Percentiles rank a stretch among this genome's conserved stretches.
Conservation (phyloP, 257 asterid genomes). For the Solanum stenotomum region DNA sequence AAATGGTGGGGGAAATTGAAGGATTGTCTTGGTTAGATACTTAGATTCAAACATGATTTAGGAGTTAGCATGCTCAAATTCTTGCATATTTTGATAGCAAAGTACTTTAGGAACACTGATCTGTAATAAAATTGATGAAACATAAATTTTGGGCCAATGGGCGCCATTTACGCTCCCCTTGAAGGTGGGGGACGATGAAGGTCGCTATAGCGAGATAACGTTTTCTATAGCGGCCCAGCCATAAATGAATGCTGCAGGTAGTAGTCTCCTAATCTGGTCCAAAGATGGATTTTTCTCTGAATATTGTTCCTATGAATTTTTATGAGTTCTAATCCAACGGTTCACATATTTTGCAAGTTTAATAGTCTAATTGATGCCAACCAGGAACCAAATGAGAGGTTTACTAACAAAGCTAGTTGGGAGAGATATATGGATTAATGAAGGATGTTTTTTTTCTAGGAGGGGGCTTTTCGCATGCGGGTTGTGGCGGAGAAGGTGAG, state of each 20-base stretch:
- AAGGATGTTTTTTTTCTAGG: not conserved
- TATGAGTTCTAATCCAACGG: not conserved
- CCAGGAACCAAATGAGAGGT: not conserved
- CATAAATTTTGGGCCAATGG: not conserved
- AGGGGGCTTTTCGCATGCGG: not conserved
- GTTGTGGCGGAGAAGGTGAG: not conserved
- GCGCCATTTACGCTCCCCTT: not conserved
- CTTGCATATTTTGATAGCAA: not conserved
- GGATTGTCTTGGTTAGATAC: not conserved
- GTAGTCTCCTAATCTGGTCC: not conserved
- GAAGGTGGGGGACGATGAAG: not conserved
- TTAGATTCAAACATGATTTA: not conserved
- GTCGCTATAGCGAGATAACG: not conserved
- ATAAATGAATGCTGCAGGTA: not conserved
- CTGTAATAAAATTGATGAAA: not conserved
- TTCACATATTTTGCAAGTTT: too few relatives aligned
- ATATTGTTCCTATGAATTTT: not conserved
- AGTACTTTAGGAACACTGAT: not conserved
- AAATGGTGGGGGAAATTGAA: not conserved
- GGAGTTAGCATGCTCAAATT: not conserved
- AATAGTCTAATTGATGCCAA: not conserved
- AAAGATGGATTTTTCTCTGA: too few relatives aligned
- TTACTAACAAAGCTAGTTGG: not conserved
- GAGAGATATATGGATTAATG: not conserved
- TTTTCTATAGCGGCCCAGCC: not conserved